Conservation (phyloP, 2,329 filamentous ascomycete species). For the Leptosphaerulina australis region DNA sequence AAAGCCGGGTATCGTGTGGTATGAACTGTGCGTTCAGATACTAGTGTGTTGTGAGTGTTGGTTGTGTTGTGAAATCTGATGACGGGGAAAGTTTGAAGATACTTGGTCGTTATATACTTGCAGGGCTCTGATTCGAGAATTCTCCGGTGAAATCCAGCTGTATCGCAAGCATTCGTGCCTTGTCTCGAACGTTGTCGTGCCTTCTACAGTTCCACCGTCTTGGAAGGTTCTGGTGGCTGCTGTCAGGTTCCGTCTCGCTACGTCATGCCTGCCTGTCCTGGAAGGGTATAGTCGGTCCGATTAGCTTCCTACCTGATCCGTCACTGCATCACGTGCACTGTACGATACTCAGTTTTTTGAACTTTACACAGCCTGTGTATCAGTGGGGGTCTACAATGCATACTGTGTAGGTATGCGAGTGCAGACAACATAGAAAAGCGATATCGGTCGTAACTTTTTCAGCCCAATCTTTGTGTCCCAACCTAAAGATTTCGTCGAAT, state of each 20-base stretch:
- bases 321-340: background rate
- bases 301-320: background rate
- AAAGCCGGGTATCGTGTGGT: constrained; percentile 21
- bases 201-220: constrained; percentile 20
- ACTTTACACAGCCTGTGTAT: background rate
- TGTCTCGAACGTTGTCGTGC: constrained; percentile 24
- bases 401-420: background rate
- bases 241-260: constrained; percentile 23
- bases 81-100: constrained; percentile 3
- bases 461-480: background rate
- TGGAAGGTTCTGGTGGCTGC: constrained; percentile 38
- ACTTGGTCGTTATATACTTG: constrained; percentile 34
- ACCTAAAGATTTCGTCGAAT: background rate
- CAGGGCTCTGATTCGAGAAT: constrained; percentile 19
- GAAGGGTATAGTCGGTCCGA: background rate
- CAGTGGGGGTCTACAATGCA: background rate
- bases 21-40: constrained; percentile 21
- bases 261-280: constrained; percentile 9
- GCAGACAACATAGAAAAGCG: background rate
- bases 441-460: background rate
- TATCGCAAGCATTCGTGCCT: constrained; percentile 33
- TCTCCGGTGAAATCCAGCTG: constrained; percentile 30
- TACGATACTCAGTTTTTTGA: background rate
- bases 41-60: constrained; percentile 17
- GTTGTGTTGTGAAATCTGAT: constrained; percentile 23